These are phyloP conservation scores for Aspergillus sp. DNA, from an alignment of 2,329 filamentous ascomycete species.

Conservation along the genomic window DNA sequence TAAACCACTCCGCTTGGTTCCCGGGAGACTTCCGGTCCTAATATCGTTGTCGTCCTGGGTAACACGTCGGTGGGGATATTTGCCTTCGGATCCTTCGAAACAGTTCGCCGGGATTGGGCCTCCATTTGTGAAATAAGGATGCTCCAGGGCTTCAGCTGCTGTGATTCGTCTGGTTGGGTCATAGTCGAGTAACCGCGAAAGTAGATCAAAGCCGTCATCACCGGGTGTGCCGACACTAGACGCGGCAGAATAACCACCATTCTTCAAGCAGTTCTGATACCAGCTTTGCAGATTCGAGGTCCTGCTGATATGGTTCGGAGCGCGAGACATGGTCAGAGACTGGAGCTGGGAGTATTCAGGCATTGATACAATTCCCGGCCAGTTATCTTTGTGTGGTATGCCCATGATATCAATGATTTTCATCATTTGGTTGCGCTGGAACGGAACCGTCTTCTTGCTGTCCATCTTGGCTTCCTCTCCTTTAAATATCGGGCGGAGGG, in stretches of 20 bases:
- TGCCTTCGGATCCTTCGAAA: constrained; percentile 83
- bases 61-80: constrained; percentile 87
- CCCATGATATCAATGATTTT: constrained; percentile 98
- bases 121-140: constrained; percentile 79
- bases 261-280: constrained; percentile 71
- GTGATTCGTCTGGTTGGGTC: constrained; percentile 87
- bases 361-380: constrained; percentile 82
- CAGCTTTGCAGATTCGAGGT: constrained; percentile 70
- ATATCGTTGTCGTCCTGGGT: constrained; percentile 97
- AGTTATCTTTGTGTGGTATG: constrained; percentile 80
- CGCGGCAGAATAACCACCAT: constrained; percentile 52
- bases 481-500: constrained; percentile 92
- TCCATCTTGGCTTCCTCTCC: constrained; percentile 99
- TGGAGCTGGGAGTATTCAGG: constrained; percentile 78
- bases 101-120: constrained; percentile 74
- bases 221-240: constrained; percentile 60
- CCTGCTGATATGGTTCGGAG: constrained; percentile 51
- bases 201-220: constrained; percentile 75
- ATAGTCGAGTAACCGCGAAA: constrained; percentile 84
- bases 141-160: constrained; percentile 82
- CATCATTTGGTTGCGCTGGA: constrained; percentile 98
- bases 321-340: constrained; percentile 45
- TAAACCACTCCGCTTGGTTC: constrained; percentile 83
- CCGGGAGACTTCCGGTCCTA: constrained; percentile 80
- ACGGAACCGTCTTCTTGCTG: constrained; percentile 93